Evolutionary conservation across 805 yeast species (phyloP).

Genomic region (Starmera caribaea): DNA sequence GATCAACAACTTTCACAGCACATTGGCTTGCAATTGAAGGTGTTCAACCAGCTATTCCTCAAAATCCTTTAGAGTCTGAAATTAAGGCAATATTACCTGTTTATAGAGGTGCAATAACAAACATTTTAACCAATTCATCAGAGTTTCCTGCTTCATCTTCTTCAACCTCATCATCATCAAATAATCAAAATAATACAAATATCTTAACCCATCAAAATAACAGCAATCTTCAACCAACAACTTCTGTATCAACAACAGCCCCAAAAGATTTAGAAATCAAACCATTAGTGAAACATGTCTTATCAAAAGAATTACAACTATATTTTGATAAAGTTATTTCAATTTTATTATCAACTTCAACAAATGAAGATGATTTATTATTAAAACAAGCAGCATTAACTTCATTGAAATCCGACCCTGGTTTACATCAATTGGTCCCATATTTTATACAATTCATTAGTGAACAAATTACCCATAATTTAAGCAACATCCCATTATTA

Average conservation of each 20-base stretch:
- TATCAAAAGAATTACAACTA: slow-evolving; percentile 87
- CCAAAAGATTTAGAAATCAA: slow-evolving; percentile 51
- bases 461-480: slow-evolving; percentile 85
- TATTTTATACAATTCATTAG: slow-evolving; percentile 94
- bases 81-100: slow-evolving; percentile 69
- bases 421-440: slow-evolving; percentile 92
- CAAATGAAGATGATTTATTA: slow-evolving; percentile 27
- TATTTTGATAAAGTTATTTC: slow-evolving; percentile 86
- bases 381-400: slow-evolving; percentile 74
- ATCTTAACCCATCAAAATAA: slow-evolving; percentile 7
- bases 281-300: slow-evolving; percentile 89
- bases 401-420: slow-evolving; percentile 85
- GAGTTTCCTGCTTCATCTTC: background rate
- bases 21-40: slow-evolving; percentile 99
- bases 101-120: slow-evolving; percentile 73
- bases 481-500: slow-evolving; percentile 59
- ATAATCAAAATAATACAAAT: slow-evolving; percentile 16
- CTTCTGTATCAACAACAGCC: slow-evolving; percentile 19
- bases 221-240: slow-evolving; percentile 15
- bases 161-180: background rate
- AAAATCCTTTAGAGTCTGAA: slow-evolving; percentile 78
- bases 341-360: slow-evolving; percentile 55
- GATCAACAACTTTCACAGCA: slow-evolving; percentile 86
- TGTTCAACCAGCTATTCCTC: slow-evolving; percentile 95
- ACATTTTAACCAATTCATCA: slow-evolving; percentile 34